phyloP scores from a whole-genome alignment of 305 asterid genomes.

The Fraxinus sp. region DNA sequence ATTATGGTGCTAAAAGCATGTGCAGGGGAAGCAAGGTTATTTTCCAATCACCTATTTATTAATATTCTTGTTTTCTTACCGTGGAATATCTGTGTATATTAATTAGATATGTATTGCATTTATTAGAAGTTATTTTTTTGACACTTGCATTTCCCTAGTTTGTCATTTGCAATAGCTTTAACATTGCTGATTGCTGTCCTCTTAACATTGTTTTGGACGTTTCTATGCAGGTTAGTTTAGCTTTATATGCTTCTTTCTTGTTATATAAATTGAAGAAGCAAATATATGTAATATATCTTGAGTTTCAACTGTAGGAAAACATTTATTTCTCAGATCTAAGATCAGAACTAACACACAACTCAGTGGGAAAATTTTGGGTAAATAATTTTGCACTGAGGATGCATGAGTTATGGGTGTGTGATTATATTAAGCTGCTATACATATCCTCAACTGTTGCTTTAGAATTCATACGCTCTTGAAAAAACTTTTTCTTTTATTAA shows the following conservation, averaged over 20 bases:
- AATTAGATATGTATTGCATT: slow-evolving; percentile 9
- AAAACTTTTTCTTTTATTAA: background rate
- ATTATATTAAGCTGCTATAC: background rate
- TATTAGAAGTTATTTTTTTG: slow-evolving; percentile 14
- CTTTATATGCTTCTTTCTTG: slow-evolving; percentile 10
- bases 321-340: background rate
- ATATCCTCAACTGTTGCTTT: background rate
- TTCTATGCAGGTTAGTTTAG: slow-evolving; percentile 13
- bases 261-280: background rate
- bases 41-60: slow-evolving; percentile 18
- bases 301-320: background rate
- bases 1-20: slow-evolving; percentile 56
- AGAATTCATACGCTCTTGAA: background rate
- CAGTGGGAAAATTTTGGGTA: background rate
- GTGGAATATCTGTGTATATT: background rate
- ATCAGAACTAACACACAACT: background rate
- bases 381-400: background rate
- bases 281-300: background rate
- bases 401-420: background rate
- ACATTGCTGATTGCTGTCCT: slow-evolving; percentile 11
- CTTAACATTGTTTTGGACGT: background rate
- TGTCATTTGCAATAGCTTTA: slow-evolving; percentile 9
- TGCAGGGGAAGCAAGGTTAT: slow-evolving; percentile 64
- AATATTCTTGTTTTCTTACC: slow-evolving; percentile 10
- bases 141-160: slow-evolving; percentile 3